Conservation (phyloP, 2,329 filamentous ascomycete species). For the Fusarium musae region DNA sequence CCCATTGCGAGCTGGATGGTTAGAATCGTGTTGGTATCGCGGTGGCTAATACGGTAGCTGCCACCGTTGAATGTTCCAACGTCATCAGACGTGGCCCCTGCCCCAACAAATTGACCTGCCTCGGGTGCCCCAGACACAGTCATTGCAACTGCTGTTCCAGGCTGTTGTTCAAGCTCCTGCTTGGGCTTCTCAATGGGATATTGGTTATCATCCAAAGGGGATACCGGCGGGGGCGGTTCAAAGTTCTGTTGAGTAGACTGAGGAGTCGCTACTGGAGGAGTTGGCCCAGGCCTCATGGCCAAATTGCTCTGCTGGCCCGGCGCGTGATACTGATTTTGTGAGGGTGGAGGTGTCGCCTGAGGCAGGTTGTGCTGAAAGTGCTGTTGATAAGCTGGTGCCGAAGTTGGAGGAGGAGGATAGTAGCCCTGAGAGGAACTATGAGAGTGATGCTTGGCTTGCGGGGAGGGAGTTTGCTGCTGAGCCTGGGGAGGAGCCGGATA, state of each 20-base stretch:
- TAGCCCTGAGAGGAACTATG: conserved; percentile 26
- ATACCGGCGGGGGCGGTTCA: conserved; percentile 43
- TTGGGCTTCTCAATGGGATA: conserved; percentile 48
- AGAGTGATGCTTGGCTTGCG: conserved; percentile 40
- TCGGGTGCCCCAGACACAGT: conserved; percentile 54
- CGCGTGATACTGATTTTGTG: conserved; percentile 40
- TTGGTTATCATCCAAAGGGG: conserved; percentile 30
- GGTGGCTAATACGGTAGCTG: conserved; percentile 90
- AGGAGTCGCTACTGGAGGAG: conserved; percentile 40
- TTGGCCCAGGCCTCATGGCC: conserved; percentile 29
- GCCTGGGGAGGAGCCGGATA: conserved; percentile 39
- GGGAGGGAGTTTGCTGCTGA: conserved; percentile 39
- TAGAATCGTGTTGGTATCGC: conserved; percentile 89
- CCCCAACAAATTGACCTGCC: conserved; percentile 71
- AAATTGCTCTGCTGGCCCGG: conserved; percentile 35
- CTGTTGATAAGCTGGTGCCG: conserved; percentile 39
- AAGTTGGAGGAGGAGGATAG: conserved; percentile 40
- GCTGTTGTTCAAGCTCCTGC: conserved; percentile 34
- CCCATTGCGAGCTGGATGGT: conserved; percentile 91
- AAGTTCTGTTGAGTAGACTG: conserved; percentile 42
- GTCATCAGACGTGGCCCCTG: conserved; percentile 75
- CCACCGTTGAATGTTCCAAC: conserved; percentile 98
- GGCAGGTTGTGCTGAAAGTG: conserved; percentile 40
- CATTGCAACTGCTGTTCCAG: conserved; percentile 46
- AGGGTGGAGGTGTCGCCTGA: conserved; percentile 39